Evolutionary conservation across 2,329 filamentous ascomycete genomes (phyloP).

Genomic region (Colletotrichum salicis): DNA sequence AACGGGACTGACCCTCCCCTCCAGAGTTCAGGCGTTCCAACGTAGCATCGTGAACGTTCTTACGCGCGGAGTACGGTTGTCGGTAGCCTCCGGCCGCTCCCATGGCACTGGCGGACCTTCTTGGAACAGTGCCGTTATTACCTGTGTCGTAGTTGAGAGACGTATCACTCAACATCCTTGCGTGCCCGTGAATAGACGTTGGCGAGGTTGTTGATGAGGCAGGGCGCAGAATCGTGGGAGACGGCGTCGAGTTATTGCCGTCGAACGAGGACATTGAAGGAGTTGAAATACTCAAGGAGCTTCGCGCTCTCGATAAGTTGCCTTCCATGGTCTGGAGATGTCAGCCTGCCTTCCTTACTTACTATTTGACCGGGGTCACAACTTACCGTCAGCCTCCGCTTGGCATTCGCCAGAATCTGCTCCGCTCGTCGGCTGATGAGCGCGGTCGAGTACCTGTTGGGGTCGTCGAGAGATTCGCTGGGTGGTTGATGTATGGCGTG

Average conservation of each 20-base stretch:
- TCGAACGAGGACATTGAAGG: slow-evolving; percentile 47
- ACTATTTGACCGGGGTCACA: neutral
- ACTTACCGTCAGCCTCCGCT: slow-evolving; percentile 84
- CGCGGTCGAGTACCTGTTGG: slow-evolving; percentile 74
- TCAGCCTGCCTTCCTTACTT: slow-evolving; percentile 38
- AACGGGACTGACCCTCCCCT: slow-evolving; percentile 44
- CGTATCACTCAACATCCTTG: slow-evolving; percentile 68
- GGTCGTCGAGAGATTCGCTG: slow-evolving; percentile 42
- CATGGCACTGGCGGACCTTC: slow-evolving; percentile 72
- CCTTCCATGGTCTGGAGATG: slow-evolving; percentile 85
- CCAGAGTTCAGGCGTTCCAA: slow-evolving; percentile 55
- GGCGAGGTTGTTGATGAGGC: slow-evolving; percentile 37
- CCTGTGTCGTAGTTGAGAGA: slow-evolving; percentile 45
- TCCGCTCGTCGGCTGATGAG: slow-evolving; percentile 86
- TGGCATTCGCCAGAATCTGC: slow-evolving; percentile 91
- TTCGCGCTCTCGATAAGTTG: slow-evolving; percentile 83
- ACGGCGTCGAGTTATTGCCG: slow-evolving; percentile 64
- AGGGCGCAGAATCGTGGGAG: slow-evolving; percentile 58
- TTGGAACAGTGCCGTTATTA: slow-evolving; percentile 47
- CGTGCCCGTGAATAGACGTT: slow-evolving; percentile 58
- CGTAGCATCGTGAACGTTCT: slow-evolving; percentile 54
- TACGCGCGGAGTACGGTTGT: slow-evolving; percentile 56
- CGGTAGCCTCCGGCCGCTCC: slow-evolving; percentile 69
- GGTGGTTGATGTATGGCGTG: slow-evolving; percentile 41
- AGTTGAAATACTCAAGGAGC: slow-evolving; percentile 65